These are phyloP conservation scores for Pythium biforme DNA, from an alignment of 352 stramenopile genomes.

Conservation along the genomic window DNA sequence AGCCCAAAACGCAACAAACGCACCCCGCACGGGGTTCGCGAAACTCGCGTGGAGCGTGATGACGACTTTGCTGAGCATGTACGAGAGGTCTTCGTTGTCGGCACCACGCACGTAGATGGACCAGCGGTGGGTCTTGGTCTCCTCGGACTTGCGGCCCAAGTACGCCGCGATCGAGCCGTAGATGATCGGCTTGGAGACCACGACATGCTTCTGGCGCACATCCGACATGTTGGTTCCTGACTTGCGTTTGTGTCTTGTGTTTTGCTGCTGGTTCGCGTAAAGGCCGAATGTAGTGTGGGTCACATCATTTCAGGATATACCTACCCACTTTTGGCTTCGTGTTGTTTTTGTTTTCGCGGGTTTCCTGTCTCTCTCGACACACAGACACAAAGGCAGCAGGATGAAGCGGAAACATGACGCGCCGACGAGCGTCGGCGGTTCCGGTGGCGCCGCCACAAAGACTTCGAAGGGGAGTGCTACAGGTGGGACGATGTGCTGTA, in stretches of 20 bases:
- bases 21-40: constrained; percentile 89
- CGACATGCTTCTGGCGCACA: constrained; percentile 68
- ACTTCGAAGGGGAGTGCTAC: not conserved
- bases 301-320: constrained; percentile 1
- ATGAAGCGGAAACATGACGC: constrained; percentile 54
- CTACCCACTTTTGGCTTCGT: not conserved
- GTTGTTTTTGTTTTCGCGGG: not conserved
- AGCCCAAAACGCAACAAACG: not conserved
- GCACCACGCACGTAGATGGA: constrained; percentile 93
- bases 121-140: constrained; percentile 95
- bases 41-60: constrained; percentile 97
- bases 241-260: not conserved
- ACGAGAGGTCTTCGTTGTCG: constrained; percentile 93
- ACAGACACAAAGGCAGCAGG: constrained; percentile 1
- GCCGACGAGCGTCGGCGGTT: not conserved
- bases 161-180: constrained; percentile 95
- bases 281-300: not conserved
- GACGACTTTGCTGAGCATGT: constrained; percentile 96
- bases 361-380: constrained; percentile 9
- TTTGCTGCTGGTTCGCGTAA: not conserved
- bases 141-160: constrained; percentile 90
- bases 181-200: constrained; percentile 92
- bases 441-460: not conserved
- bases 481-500: not conserved
- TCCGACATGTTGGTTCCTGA: constrained; percentile 65